Evolutionary conservation across 2,329 filamentous ascomycete species (phyloP), one percentile per base, ranked within the genome.

Genomic region (Nectriaceae sp.): DNA sequence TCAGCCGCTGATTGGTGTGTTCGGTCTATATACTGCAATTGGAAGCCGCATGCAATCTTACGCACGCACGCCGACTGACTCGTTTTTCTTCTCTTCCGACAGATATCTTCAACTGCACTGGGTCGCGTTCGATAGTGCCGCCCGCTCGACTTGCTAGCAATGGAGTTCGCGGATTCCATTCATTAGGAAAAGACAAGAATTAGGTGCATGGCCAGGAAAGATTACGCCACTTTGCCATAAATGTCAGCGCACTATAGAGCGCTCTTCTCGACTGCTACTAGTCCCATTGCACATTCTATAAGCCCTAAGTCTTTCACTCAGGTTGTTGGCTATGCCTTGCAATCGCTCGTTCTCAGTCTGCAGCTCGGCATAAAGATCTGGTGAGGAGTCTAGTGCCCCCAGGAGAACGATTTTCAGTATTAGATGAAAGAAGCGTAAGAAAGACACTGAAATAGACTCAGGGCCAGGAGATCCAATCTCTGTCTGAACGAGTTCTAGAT

Each of bases 361-460:
- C 22, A 73, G 52, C 47, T 61, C 33, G 10, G 46, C 46, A 60
- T 57, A 5, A 40, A 61, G 29, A 46, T 63, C 59, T 44, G 61
- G 47, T 21, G 65, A 65, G 37, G 51, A 62, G 31, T 68, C 57
- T 11, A 73, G 40, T 44, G 57, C 49, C 4, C 68, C 66, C 18
- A 71, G 35, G 11, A 74, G 54, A 52, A 71, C 44, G 15, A 71
- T 56, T 51, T 60, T 68, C 13, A 73, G 44, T 46, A 67, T 61
- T 21, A 49, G 53, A 56, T 68, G 61, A 15, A 73, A 70, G 21
- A 67, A 49, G 6, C 63, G 68, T 52, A 71, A 22, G 45, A 74
- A 73, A 47, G 49, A 60, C 15, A 69, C 50, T 24, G 67, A 63
- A 20, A 72, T 46, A 24, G 44, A 57, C 61, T 67, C 61, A 5